Conservation (phyloP, 2,329 filamentous ascomycete genomes). For the Alternaria angustiovoidea region DNA sequence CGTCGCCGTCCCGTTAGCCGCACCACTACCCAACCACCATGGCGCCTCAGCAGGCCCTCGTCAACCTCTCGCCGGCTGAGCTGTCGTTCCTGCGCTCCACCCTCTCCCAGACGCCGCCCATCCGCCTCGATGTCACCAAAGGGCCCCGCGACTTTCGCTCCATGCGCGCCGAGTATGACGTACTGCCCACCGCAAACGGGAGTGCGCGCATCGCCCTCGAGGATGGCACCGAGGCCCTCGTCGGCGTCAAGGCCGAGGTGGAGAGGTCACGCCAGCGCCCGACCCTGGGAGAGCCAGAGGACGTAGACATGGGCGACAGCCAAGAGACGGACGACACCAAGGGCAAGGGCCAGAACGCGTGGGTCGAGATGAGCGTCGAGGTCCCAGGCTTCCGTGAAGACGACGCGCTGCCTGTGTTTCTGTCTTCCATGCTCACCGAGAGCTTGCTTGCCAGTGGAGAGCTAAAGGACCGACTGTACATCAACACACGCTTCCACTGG, state of each 20-base stretch:
- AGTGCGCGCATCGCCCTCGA: slow-evolving; percentile 93
- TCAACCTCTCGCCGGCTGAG: slow-evolving; percentile 90
- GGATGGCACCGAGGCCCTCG: slow-evolving; percentile 94
- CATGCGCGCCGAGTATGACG: slow-evolving; percentile 86
- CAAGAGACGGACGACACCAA: slow-evolving; percentile 36
- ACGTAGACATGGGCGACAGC: slow-evolving; percentile 53
- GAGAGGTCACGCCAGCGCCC: slow-evolving; percentile 68
- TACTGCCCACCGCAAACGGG: slow-evolving; percentile 88
- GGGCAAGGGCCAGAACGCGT: slow-evolving; percentile 66
- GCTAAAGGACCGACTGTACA: slow-evolving; percentile 75
- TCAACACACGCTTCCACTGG: slow-evolving; percentile 95
- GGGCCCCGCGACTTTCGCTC: slow-evolving; percentile 85
- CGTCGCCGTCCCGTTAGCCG: slow-evolving; percentile 13
- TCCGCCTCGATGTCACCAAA: slow-evolving; percentile 75
- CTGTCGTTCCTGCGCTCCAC: slow-evolving; percentile 93
- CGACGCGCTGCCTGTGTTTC: slow-evolving; percentile 85
- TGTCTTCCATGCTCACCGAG: slow-evolving; percentile 88
- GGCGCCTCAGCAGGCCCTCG: slow-evolving; percentile 59
- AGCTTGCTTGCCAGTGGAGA: slow-evolving; percentile 77
- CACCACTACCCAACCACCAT: slow-evolving; percentile 28
- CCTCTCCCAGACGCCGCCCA: slow-evolving; percentile 79
- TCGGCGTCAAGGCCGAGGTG: slow-evolving; percentile 94
- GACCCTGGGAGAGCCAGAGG: slow-evolving; percentile 33
- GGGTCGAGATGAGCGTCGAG: slow-evolving; percentile 91
- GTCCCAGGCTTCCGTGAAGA: slow-evolving; percentile 92